phyloP scores from a whole-genome alignment of 1,139 yeast species.

The Geotrichum cucujoidarum region DNA sequence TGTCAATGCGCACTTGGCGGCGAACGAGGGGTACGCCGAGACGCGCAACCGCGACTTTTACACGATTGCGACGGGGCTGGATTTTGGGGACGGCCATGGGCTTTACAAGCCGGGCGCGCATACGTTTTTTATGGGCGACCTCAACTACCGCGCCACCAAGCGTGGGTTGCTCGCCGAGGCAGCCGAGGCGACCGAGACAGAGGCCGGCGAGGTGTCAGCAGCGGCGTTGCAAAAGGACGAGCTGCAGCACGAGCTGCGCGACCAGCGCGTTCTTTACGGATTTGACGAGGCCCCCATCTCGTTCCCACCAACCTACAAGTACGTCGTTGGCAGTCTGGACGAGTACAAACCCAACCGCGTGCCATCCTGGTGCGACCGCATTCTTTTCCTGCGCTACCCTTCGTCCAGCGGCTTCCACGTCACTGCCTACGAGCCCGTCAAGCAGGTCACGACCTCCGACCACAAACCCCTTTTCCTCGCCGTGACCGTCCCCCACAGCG shows the following conservation, averaged over 20 bases:
- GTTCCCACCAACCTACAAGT: conserved; percentile 79
- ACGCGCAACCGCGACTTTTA: conserved; percentile 52
- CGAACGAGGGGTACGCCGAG: conserved; percentile 61
- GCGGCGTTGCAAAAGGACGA: conserved; percentile 46
- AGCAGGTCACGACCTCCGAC: conserved; percentile 43
- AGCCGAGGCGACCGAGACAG: conserved; percentile 7
- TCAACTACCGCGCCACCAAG: conserved; percentile 61
- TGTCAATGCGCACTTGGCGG: conserved; percentile 66
- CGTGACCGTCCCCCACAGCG: conserved; percentile 40
- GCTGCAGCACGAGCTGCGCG: conserved; percentile 43
- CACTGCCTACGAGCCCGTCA: conserved; percentile 43
- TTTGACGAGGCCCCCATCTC: conserved; percentile 57
- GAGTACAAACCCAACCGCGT: conserved; percentile 55
- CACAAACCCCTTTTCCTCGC: conserved; percentile 47
- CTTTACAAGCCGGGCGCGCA: conserved; percentile 55
- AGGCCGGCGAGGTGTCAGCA: conserved; percentile 3
- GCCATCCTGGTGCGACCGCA: conserved; percentile 90
- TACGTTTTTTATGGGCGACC: conserved; percentile 72
- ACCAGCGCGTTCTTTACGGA: conserved; percentile 51
- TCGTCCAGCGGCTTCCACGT: conserved; percentile 26
- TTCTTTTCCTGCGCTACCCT: conserved; percentile 56
- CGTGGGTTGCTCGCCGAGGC: conserved; percentile 12
- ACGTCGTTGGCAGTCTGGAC: conserved; percentile 37
- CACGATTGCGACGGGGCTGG: conserved; percentile 49
- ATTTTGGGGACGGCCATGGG: conserved; percentile 57